Conservation (phyloP, 352 stramenopile species). For the Phytopythium litorale region DNA sequence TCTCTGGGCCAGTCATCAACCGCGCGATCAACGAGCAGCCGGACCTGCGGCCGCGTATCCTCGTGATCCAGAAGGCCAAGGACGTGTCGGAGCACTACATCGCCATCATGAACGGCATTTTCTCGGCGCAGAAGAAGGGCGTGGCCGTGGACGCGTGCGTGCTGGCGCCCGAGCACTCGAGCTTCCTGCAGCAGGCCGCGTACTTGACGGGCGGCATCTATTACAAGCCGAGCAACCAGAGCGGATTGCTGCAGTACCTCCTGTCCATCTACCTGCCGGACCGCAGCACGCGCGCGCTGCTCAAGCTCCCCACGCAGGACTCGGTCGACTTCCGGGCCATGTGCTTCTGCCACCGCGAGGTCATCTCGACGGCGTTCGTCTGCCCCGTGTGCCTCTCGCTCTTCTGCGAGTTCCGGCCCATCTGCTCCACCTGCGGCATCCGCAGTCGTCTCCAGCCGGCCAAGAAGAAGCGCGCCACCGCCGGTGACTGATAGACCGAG, state of each 20-base stretch:
- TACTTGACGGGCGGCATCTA: constrained; percentile 87
- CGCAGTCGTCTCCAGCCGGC: constrained; percentile 75
- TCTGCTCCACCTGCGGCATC: constrained; percentile 86
- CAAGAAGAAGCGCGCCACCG: constrained; percentile 49
- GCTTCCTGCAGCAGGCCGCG: constrained; percentile 85
- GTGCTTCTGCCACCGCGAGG: constrained; percentile 86
- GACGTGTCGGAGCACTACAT: constrained; percentile 89
- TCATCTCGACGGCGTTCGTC: constrained; percentile 81
- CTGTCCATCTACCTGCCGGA: constrained; percentile 86
- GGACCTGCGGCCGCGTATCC: constrained; percentile 73
- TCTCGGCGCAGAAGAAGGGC: constrained; percentile 86
- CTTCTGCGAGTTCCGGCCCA: constrained; percentile 85
- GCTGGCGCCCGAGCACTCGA: constrained; percentile 66
- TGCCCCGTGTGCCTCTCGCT: constrained; percentile 87
- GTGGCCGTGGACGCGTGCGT: constrained; percentile 83
- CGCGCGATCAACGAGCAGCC: constrained; percentile 73
- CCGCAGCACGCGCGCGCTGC: constrained; percentile 66
- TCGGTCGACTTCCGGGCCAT: constrained; percentile 87
- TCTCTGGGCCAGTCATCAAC: constrained; percentile 65
- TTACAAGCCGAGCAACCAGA: constrained; percentile 75
- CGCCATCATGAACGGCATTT: constrained; percentile 89
- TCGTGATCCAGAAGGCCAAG: constrained; percentile 79
- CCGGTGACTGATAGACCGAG: constrained; percentile 9
- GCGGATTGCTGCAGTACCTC: constrained; percentile 77
- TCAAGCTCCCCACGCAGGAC: constrained; percentile 83